Conservation (phyloP, 2,329 filamentous ascomycete species). For the Fusarium palustre region DNA sequence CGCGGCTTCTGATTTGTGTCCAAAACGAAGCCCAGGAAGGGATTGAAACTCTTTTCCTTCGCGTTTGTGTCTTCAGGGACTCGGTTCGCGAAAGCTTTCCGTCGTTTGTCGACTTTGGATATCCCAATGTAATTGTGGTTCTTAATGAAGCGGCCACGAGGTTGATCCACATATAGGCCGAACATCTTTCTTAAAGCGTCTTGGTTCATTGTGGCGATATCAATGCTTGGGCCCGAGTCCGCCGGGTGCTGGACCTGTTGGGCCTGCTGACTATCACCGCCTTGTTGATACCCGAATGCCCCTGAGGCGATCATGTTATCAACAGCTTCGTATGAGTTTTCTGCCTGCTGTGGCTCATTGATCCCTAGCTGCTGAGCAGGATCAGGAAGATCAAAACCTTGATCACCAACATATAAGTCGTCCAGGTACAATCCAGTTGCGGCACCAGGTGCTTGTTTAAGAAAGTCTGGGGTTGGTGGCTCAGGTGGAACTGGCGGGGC, state of each 20-base stretch:
- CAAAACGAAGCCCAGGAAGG: conserved; percentile 31
- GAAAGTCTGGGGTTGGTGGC: neutral
- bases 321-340: neutral
- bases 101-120: neutral
- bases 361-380: neutral
- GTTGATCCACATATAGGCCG: neutral
- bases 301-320: neutral
- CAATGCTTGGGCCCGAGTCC: neutral
- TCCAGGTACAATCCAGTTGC: neutral
- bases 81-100: neutral
- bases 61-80: neutral
- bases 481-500: neutral
- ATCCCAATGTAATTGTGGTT: neutral
- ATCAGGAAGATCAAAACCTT: neutral
- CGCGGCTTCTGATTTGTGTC: neutral
- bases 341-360: neutral
- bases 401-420: neutral
- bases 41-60: conserved; percentile 26
- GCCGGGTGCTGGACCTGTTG: neutral
- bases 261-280: neutral
- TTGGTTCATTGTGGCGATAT: neutral
- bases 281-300: neutral
- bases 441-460: neutral
- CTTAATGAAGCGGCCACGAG: neutral
- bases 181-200: neutral